Conservation (phyloP, 2,329 filamentous ascomycete species). For the Orbilia blumenaviensis region DNA sequence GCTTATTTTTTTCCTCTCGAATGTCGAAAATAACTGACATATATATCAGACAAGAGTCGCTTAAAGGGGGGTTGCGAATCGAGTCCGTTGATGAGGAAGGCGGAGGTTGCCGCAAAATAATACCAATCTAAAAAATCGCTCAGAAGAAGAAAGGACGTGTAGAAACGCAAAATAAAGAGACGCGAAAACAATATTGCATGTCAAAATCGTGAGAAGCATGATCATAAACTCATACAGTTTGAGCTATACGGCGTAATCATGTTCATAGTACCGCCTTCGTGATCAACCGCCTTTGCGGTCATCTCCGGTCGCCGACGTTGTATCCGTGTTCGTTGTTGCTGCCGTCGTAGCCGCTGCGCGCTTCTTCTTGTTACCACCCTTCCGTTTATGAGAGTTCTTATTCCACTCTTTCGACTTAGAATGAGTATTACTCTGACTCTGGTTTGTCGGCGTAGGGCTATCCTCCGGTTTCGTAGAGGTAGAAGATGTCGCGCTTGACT, state of each 20-base stretch:
- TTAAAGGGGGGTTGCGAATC: constrained; percentile 21
- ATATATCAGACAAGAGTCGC: constrained; percentile 27
- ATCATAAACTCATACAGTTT: constrained; percentile 53
- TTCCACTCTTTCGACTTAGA: constrained; percentile 52
- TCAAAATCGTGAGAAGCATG: constrained; percentile 53
- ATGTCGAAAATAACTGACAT: constrained; percentile 54
- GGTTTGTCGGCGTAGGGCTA: constrained; percentile 37
- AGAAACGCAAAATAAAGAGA: constrained; percentile 23
- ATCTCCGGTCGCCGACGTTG: constrained; percentile 11
- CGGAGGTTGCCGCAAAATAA: constrained; percentile 25
- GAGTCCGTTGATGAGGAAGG: constrained; percentile 19
- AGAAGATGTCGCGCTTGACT: constrained; percentile 15
- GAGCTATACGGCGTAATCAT: constrained; percentile 53
- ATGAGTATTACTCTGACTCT: constrained; percentile 35
- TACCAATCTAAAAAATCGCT: constrained; percentile 40
- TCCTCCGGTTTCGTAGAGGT: constrained; percentile 31
- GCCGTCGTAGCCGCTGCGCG: constrained; percentile 13
- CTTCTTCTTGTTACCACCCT: constrained; percentile 49
- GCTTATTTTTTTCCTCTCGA: constrained; percentile 22
- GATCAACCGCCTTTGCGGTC: constrained; percentile 46
- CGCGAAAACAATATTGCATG: constrained; percentile 16
- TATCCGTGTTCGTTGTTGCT: too few relatives aligned
- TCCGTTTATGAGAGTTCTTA: constrained; percentile 48
- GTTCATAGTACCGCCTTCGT: constrained; percentile 5
- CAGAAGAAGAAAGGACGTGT: constrained; percentile 25